A percentile compares a stretch with the other conserved stretches of the same genome.
These are phyloP conservation scores for Entomortierella chlamydospora DNA, from an alignment of 192 early-diverging fungal genomes.

Conservation along the genomic window DNA sequence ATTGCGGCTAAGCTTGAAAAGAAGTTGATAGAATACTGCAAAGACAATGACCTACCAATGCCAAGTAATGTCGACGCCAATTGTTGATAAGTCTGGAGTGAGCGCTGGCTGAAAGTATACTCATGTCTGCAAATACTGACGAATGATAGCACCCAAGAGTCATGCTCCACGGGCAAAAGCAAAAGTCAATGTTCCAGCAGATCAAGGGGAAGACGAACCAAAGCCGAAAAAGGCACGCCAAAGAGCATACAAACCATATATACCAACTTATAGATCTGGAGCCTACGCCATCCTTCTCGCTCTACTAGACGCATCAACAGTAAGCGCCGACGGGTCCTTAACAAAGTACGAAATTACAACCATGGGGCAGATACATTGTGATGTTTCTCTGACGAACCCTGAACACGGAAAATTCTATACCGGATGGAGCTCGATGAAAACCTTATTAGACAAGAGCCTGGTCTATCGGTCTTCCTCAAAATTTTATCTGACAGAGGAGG, in stretches of 20 bases:
- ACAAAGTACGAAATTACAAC: slow-evolving; percentile 79
- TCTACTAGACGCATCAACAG: slow-evolving; percentile 56
- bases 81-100: too few species aligned
- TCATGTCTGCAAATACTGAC: background rate
- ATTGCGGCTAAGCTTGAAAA: slow-evolving; percentile 65
- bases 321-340: slow-evolving; percentile 45
- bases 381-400: slow-evolving; percentile 73
- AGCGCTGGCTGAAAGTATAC: too few species aligned
- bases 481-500: slow-evolving; percentile 81
- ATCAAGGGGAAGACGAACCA: slow-evolving; percentile 14
- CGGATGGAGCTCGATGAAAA: slow-evolving; percentile 84
- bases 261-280: slow-evolving; percentile 82
- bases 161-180: background rate
- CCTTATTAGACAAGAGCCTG: slow-evolving; percentile 74
- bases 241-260: slow-evolving; percentile 62
- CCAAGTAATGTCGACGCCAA: slow-evolving; percentile 12
- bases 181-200: background rate
- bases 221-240: slow-evolving; percentile 13
- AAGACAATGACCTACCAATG: slow-evolving; percentile 61
- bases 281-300: slow-evolving; percentile 85
- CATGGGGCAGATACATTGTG: slow-evolving; percentile 71
- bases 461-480: slow-evolving; percentile 71
- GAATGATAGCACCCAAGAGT: slow-evolving; percentile 1
- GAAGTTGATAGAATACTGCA: slow-evolving; percentile 64
- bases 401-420: slow-evolving; percentile 66